A percentile compares a stretch with the other conserved stretches of the same genome.
phyloP scores from a whole-genome alignment of 1,284 basidiomycete species.

The Ceratobasidium papillatum region DNA sequence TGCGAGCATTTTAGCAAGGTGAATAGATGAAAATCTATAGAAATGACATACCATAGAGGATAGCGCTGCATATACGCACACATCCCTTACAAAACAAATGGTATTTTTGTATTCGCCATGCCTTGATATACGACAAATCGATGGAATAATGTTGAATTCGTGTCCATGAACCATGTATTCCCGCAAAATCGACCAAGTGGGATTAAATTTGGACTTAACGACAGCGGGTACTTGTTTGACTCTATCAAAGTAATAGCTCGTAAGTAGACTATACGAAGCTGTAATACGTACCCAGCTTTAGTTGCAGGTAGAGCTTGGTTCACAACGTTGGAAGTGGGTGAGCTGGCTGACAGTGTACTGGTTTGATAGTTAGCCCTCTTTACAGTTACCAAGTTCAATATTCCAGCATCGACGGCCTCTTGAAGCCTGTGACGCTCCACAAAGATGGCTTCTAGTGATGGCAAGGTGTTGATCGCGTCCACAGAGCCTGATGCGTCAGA shows the following conservation, averaged over 20 bases:
- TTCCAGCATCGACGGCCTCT: neutral
- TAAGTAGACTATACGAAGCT: too few relatives aligned
- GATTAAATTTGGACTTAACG: too few relatives aligned
- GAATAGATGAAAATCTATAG: neutral
- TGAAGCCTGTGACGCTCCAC: constrained; percentile 1
- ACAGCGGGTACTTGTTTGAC: too few relatives aligned
- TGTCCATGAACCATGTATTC: neutral
- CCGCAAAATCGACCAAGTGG: too few relatives aligned
- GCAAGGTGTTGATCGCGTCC: neutral
- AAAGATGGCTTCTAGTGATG: neutral
- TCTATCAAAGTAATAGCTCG: too few relatives aligned
- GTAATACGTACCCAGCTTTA: too few relatives aligned
- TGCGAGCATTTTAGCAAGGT: neutral
- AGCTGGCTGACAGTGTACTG: too few relatives aligned
- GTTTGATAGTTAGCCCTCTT: neutral
- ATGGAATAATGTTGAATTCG: constrained; percentile 2
- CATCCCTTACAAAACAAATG: constrained; percentile 19
- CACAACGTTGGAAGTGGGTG: too few relatives aligned
- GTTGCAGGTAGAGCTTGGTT: too few relatives aligned
- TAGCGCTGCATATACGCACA: neutral
- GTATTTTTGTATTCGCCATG: neutral
- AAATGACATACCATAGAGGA: constrained; percentile 14
- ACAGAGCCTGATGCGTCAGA: neutral
- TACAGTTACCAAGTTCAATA: neutral
- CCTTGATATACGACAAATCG: neutral